Conservation (phyloP, 257 asterid species). For the Phtheirospermum japonicum region DNA sequence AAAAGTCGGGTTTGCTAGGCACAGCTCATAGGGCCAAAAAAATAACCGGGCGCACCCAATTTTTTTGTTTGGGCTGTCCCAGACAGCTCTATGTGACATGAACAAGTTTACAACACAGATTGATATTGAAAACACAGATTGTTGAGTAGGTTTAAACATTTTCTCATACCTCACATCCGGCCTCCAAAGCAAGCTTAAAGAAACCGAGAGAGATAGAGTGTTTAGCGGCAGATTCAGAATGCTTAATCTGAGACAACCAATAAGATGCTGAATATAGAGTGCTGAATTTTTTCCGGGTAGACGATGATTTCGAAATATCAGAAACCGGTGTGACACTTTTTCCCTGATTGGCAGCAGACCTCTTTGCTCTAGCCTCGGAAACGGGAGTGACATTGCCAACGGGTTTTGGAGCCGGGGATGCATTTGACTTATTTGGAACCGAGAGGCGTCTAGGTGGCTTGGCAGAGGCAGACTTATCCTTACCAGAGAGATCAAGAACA, state of each 20-base stretch:
- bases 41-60: no score
- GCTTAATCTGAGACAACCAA: slow-evolving; percentile 82
- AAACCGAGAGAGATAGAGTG: slow-evolving; percentile 84
- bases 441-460: slow-evolving; percentile 93
- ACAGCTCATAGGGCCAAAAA: no score
- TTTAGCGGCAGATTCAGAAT: slow-evolving; percentile 76
- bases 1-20: no score
- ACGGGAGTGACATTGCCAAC: slow-evolving; percentile 69
- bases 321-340: slow-evolving; percentile 65
- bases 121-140: not conserved
- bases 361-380: slow-evolving; percentile 64
- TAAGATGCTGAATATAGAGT: slow-evolving; percentile 72
- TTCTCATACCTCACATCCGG: slow-evolving; percentile 74
- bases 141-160: not conserved
- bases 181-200: slow-evolving; percentile 82
- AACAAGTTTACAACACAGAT: no score
- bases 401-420: slow-evolving; percentile 55
- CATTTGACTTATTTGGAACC: slow-evolving; percentile 63
- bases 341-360: slow-evolving; percentile 41
- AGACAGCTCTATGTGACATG: no score
- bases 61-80: no score
- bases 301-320: slow-evolving; percentile 46
- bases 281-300: slow-evolving; percentile 54
- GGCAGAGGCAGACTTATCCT: slow-evolving; percentile 61
- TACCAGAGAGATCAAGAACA: slow-evolving; percentile 71